phyloP scores from a whole-genome alignment of 768 basidiomycete genomes.

The Mycena vulgaris region DNA sequence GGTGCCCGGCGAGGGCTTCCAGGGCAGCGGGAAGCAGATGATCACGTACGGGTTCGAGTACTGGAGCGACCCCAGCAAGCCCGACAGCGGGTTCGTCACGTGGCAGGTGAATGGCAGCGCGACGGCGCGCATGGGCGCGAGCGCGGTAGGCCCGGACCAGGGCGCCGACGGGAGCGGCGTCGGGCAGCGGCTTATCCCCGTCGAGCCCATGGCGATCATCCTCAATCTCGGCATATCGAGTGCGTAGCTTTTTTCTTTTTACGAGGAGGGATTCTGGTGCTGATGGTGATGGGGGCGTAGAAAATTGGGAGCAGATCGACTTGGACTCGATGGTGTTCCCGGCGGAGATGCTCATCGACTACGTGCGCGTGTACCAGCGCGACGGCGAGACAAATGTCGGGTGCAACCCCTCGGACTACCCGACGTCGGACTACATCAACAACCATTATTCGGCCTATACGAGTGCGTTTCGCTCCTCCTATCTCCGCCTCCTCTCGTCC shows the following conservation, averaged over 20 bases:
- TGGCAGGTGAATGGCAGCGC: conserved; percentile 78
- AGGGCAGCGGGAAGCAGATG: conserved; percentile 68
- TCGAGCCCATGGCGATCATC: conserved; percentile 74
- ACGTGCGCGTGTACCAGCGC: conserved; percentile 86
- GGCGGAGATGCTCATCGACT: conserved; percentile 80
- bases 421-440: conserved; percentile 76
- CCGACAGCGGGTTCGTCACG: conserved; percentile 74
- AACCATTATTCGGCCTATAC: conserved; percentile 70
- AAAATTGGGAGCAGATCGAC: conserved; percentile 73
- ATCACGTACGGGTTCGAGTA: conserved; percentile 81
- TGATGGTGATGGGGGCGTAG: conserved; percentile 9
- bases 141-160: conserved; percentile 62
- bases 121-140: conserved; percentile 67
- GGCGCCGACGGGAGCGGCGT: conserved; percentile 61
- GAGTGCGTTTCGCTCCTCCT: conserved; percentile 57
- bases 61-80: conserved; percentile 71
- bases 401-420: conserved; percentile 75
- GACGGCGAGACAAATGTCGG: conserved; percentile 71
- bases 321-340: conserved; percentile 75
- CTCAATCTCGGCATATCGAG: conserved; percentile 77
- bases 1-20: conserved; percentile 69
- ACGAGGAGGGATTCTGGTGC: not conserved
- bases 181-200: conserved; percentile 70
- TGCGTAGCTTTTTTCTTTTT: conserved; percentile 42
- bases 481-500: not conserved